Evolutionary conservation across 371 early-diverging fungal species (phyloP), one percentile per base, ranked within the genome.

Genomic region (Mortierella sp.): DNA sequence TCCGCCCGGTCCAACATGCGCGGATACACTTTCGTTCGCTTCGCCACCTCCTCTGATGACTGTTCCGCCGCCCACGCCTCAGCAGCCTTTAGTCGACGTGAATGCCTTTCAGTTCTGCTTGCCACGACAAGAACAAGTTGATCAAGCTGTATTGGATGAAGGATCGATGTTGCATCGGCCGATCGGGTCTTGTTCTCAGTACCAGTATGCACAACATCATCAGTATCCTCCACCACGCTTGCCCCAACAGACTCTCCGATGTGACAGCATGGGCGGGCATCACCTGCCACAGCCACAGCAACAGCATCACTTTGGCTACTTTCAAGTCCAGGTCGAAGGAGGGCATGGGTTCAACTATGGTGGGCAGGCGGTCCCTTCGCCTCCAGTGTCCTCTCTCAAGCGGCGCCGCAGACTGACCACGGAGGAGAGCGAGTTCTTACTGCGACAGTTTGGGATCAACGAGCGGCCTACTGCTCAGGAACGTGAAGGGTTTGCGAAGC

Each of bases 381-480:
- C 31, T 47, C 49, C 38, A 1, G 24, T 61, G n/a, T 19, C 60
- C 7, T 43, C 43, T 2, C 71, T 61, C 47, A 70, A 70, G 31
- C 58, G 78, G 13, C 70, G 78, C 0, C 66, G 71, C 3, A 50
- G 78, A 23, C 27, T 78, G 28, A 51, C 78, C 0, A 23, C 46
- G 0, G 59, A 64, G 3, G 78, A 78, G 45, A 65, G 67, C 16
- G 46, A 42, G 21, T 70, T 54, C 46, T 19, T 78, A 34, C 38
- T 66, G 18, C 23, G 13, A 1, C 70, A 67, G 52, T 78, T 78
- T 23, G 14, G 10, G 7, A 24, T 54, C 1, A 70, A 78, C 23
- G 71, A 64, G 23, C 57, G 66, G 13, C 78, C 78, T 1, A 66
- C 67, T 0, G 63, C 67, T 3, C 71, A 70, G 38, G 78, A 78